Conservation (phyloP, 2,329 filamentous ascomycete species). For the Lachnum nothofagi region DNA sequence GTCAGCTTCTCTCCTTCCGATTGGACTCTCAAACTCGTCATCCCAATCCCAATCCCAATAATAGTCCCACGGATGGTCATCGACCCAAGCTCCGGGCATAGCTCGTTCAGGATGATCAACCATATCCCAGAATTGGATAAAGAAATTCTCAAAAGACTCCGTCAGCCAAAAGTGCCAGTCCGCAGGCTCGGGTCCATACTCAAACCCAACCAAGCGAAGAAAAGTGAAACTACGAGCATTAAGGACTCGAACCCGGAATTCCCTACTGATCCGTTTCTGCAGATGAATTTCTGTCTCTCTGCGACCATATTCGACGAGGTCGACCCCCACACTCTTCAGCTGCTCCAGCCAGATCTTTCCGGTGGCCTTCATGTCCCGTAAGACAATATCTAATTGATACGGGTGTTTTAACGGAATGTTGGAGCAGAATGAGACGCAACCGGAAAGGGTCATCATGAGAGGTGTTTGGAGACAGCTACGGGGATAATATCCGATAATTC, state of each 20-base stretch:
- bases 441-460: not conserved
- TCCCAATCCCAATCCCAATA: not conserved
- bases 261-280: not conserved
- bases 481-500: too few species aligned
- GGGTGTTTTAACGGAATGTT: too few species aligned
- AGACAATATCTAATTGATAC: too few species aligned
- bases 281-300: not conserved
- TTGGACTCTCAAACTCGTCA: not conserved
- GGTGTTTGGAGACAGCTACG: not conserved
- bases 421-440: too few species aligned
- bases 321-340: not conserved
- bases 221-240: too few species aligned
- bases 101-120: slow-evolving; percentile 4
- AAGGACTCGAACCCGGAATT: not conserved
- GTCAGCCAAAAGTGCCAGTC: slow-evolving; percentile 2
- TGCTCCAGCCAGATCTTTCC: not conserved
- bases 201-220: not conserved
- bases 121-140: slow-evolving; percentile 5
- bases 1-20: too few species aligned
- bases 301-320: not conserved
- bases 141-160: not conserved
- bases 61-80: not conserved
- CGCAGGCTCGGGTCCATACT: not conserved
- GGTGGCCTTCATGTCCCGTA: too few species aligned
- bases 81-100: slow-evolving; percentile 3